Conservation (phyloP, 1,139 yeast genomes). For the Protomyces pachydermus region DNA sequence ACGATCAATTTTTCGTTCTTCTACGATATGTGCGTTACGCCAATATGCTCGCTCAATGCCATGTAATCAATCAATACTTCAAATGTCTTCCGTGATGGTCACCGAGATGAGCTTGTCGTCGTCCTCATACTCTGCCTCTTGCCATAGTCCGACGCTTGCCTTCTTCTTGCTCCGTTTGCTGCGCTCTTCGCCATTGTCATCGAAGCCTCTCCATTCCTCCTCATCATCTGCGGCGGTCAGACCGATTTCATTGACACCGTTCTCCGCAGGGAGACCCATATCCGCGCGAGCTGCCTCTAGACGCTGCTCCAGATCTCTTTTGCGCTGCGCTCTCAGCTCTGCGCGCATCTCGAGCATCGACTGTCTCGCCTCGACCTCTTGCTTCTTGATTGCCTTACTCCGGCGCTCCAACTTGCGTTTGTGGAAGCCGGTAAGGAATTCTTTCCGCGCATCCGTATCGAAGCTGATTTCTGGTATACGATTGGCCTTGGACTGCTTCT, state of each 20-base stretch:
- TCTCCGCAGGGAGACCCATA: conserved; percentile 34
- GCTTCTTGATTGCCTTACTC: conserved; percentile 72
- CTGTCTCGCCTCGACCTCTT: conserved; percentile 69
- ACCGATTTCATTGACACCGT: conserved; percentile 31
- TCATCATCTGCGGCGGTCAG: conserved; percentile 31
- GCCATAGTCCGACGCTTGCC: conserved; percentile 1
- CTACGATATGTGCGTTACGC: background rate
- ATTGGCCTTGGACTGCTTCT: conserved; percentile 3
- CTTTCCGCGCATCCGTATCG: conserved; percentile 37
- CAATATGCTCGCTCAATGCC: background rate
- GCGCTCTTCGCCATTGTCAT: conserved; percentile 32
- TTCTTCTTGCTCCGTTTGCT: background rate
- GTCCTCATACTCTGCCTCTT: conserved; percentile 26
- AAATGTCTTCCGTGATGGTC: conserved; percentile 10
- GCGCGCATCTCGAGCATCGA: conserved; percentile 71
- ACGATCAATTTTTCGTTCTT: background rate
- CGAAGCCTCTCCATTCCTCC: conserved; percentile 41
- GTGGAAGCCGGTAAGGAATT: conserved; percentile 90
- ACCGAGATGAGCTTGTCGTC: conserved; percentile 28
- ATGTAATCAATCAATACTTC: background rate
- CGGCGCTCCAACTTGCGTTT: conserved; percentile 84
- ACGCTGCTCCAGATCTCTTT: conserved; percentile 58
- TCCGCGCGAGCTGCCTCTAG: conserved; percentile 50
- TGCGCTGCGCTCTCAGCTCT: conserved; percentile 60
- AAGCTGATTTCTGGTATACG: conserved; percentile 21